Percentiles rank a stretch among this genome's conserved stretches.
Evolutionary conservation across 2,329 filamentous ascomycete genomes (phyloP).

Genomic region (Lachnellula occidentalis): DNA sequence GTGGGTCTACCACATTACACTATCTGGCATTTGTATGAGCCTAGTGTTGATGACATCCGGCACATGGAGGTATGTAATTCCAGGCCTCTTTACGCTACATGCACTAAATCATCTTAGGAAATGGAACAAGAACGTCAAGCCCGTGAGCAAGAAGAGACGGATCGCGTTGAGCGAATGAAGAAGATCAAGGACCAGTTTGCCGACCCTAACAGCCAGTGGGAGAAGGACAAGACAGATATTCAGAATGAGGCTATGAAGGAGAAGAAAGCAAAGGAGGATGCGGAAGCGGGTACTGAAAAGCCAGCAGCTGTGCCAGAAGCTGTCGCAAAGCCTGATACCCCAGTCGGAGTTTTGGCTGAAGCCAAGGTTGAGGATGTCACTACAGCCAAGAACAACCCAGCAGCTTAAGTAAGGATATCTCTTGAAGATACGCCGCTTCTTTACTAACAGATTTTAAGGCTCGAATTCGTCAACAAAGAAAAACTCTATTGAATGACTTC

Average conservation of each 20-base stretch:
- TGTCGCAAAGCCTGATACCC: neutral
- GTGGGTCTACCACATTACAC: conserved; percentile 96
- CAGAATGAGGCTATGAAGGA: conserved; percentile 60
- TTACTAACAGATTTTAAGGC: neutral
- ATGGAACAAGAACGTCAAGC: conserved; percentile 85
- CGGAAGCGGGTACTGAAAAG: conserved; percentile 11
- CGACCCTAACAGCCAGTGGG: conserved; percentile 74
- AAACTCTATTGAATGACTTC: too few relatives aligned
- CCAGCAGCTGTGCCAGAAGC: conserved; percentile 1
- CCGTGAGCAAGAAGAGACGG: conserved; percentile 73
- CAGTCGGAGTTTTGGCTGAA: conserved; percentile 5
- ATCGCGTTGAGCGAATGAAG: conserved; percentile 65
- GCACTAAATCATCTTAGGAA: conserved; percentile 48
- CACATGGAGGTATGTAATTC: conserved; percentile 72
- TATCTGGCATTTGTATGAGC: conserved; percentile 99
- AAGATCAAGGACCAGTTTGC: conserved; percentile 79
- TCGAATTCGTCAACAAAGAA: too few relatives aligned
- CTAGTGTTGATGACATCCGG: conserved; percentile 92
- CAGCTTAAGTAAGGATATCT: neutral
- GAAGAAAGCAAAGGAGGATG: conserved; percentile 37
- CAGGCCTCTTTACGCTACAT: neutral
- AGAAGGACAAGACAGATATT: conserved; percentile 80
- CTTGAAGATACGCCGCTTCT: neutral
- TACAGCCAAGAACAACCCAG: neutral
- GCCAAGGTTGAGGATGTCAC: conserved; percentile 5